Conservation (phyloP, 2,329 filamentous ascomycete genomes). For the Tolypocladium ophioglossoides region DNA sequence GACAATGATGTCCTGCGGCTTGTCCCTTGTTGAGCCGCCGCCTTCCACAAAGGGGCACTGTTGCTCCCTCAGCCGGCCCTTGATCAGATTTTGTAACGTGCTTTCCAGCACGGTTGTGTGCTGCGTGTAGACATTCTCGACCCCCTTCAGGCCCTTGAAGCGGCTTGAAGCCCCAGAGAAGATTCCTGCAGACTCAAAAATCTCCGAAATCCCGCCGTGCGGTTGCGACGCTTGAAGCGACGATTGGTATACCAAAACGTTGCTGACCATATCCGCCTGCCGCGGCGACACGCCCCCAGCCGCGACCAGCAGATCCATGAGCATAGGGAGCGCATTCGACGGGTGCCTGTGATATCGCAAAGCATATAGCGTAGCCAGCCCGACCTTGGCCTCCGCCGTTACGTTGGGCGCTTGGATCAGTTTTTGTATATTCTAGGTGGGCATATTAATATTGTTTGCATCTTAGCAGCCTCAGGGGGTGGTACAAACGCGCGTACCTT, state of each 20-base stretch:
- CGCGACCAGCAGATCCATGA: constrained; percentile 76
- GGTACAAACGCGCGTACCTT: constrained; percentile 45
- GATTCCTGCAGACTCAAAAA: constrained; percentile 86
- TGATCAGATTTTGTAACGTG: constrained; percentile 87
- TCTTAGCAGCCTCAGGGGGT: neutral
- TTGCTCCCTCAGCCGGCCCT: constrained; percentile 74
- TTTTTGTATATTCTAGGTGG: constrained; percentile 61
- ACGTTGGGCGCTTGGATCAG: constrained; percentile 75
- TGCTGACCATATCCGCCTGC: constrained; percentile 68
- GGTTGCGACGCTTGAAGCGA: constrained; percentile 72
- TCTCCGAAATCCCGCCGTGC: constrained; percentile 73
- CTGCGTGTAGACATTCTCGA: constrained; percentile 98
- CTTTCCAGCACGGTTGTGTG: constrained; percentile 82
- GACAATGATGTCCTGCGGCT: constrained; percentile 90
- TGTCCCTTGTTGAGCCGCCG: constrained; percentile 76
- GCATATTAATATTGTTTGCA: neutral
- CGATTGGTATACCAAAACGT: constrained; percentile 74
- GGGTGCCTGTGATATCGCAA: constrained; percentile 83
- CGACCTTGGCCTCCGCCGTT: constrained; percentile 72
- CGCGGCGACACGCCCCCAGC: constrained; percentile 71
- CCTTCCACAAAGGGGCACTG: constrained; percentile 93
- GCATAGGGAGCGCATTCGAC: constrained; percentile 70
- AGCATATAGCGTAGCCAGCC: constrained; percentile 87
- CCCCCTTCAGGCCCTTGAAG: constrained; percentile 90
- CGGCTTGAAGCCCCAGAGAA: constrained; percentile 80